Conservation (phyloP, 352 stramenopile species). For the Nothophytophthora sp. region DNA sequence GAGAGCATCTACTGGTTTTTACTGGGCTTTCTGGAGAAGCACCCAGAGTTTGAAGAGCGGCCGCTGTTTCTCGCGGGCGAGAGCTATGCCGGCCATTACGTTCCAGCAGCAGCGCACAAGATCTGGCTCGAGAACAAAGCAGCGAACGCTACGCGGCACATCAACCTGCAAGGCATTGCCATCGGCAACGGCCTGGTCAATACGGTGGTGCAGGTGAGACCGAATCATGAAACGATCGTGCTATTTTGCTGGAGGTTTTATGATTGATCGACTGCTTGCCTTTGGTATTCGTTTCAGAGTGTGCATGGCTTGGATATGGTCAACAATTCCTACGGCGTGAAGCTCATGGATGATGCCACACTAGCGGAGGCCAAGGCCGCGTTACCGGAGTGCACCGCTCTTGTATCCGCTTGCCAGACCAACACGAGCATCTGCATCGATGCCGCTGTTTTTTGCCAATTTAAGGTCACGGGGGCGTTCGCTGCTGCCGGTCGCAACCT, state of each 20-base stretch:
- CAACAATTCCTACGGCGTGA: conserved; percentile 60
- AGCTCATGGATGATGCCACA: conserved; percentile 33
- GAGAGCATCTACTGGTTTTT: conserved; percentile 58
- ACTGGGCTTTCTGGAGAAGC: conserved; percentile 44
- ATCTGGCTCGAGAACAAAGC: conserved; percentile 45
- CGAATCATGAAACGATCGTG: neutral
- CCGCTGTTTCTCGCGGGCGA: conserved; percentile 55
- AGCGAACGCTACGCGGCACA: conserved; percentile 6
- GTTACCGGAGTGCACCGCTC: conserved; percentile 26
- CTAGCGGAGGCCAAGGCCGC: conserved; percentile 21
- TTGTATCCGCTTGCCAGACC: conserved; percentile 25
- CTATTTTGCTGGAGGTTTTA: neutral
- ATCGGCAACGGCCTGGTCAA: conserved; percentile 61
- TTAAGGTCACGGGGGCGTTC: conserved; percentile 21
- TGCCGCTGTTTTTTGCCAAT: conserved; percentile 21
- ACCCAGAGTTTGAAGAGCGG: conserved; percentile 48
- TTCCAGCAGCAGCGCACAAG: conserved; percentile 45
- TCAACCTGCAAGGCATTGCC: conserved; percentile 55
- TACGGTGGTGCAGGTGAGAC: conserved; percentile 34
- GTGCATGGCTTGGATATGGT: conserved; percentile 51
- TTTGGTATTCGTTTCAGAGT: conserved; percentile 3
- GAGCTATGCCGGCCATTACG: conserved; percentile 62
- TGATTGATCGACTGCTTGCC: neutral
- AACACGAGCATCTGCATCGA: conserved; percentile 27
- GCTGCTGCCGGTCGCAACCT: conserved; percentile 32